These are phyloP conservation scores for Polyporus arcularius DNA, from an alignment of 768 basidiomycete genomes.

Conservation along the genomic window DNA sequence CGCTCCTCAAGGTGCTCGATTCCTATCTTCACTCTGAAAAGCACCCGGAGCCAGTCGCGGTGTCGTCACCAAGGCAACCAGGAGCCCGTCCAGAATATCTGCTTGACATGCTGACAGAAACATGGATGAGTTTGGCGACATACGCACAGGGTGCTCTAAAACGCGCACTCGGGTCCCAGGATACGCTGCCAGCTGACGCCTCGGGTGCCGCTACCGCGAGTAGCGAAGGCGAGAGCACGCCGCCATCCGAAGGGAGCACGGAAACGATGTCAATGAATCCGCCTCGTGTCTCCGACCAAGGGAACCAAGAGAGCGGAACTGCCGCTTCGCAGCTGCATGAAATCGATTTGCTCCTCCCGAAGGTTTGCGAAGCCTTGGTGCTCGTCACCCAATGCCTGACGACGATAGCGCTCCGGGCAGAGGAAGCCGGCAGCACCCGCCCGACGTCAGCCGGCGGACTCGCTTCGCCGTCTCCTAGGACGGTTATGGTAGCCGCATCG, in stretches of 20 bases:
- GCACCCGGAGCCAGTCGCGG: slow-evolving; percentile 25
- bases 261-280: neutral
- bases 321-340: slow-evolving; percentile 34
- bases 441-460: slow-evolving; percentile 1
- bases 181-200: neutral
- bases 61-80: slow-evolving; percentile 40
- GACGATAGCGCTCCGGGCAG: slow-evolving; percentile 58
- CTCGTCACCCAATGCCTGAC: slow-evolving; percentile 76
- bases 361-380: slow-evolving; percentile 79
- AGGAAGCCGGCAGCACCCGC: slow-evolving; percentile 34
- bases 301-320: neutral
- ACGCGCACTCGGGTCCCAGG: slow-evolving; percentile 41
- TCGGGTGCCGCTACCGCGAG: neutral
- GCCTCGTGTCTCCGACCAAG: neutral
- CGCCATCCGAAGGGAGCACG: slow-evolving; percentile 1
- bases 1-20: slow-evolving; percentile 85
- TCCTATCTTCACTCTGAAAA: slow-evolving; percentile 66
- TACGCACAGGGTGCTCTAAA: slow-evolving; percentile 59
- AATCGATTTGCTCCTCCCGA: slow-evolving; percentile 72
- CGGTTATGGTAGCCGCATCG: slow-evolving; percentile 6
- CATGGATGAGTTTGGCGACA: slow-evolving; percentile 60
- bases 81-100: slow-evolving; percentile 42
- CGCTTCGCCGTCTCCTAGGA: slow-evolving; percentile 9
- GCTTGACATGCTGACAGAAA: slow-evolving; percentile 44
- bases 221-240: neutral